Evolutionary conservation across 192 early-diverging fungal species (phyloP), one percentile per base, ranked within the genome.

Genomic region (Phlyctochytrium planicorne): DNA sequence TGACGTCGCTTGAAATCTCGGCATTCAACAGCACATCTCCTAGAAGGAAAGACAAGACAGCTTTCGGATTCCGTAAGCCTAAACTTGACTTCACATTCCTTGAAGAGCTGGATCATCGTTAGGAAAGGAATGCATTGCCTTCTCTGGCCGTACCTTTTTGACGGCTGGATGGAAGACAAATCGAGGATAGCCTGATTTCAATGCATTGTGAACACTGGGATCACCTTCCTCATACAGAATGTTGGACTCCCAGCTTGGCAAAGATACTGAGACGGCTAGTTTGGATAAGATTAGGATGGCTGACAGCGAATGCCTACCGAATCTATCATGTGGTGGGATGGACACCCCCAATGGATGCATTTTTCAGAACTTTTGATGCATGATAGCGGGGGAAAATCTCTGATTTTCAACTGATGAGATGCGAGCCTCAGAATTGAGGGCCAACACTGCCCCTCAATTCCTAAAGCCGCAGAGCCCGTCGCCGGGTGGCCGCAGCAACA

Each of bases 211-310:
- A 25, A 96, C 91, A 2, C 82, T 71, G 6, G 83, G 78, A 35
- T 88, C 84, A n/a, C 85, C 92, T 78, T 94, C 91, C 68, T 98
- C 96, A 63, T 98, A 98, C 35, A 88, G 90, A 53, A 98, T 80
- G 69, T 96, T 96, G 80, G 91, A 92, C 17, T 80, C 71, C 93
- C 94, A 98, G 16, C 75, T 91, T 2, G 96, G 96, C 3, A 98
- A 81, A 23, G 88, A 88, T 2, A 98, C 96, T 23, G 94, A 96
- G 3, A 96, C 89, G 47, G 94, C 94, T 72, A 31, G 23, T 17
- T 36, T 33, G 30, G 20, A 4, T 17, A 34, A 14, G 14, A 63
- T 63, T 6, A 10, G 12, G 6, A 16, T 53, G n/a, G 25, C 31
- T 50, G 6, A 10, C 27, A 63, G 56, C 90, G n/a, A 59, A 20